Percentiles rank a stretch among this genome's conserved stretches.
These are phyloP conservation scores for Rubia tinctorum DNA, from an alignment of 305 asterid genomes.

Conservation along the genomic window DNA sequence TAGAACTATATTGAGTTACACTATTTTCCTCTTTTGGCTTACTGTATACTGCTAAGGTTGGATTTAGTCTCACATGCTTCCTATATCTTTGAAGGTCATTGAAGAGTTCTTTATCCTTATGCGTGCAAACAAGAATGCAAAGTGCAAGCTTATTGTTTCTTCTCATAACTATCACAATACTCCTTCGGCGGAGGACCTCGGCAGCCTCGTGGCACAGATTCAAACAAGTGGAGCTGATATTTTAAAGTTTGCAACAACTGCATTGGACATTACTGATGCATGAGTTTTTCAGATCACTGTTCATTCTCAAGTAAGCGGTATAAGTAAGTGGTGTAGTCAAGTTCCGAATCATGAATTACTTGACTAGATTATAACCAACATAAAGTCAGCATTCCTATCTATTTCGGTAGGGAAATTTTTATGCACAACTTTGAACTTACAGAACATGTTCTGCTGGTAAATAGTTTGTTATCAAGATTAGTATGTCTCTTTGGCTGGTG, in stretches of 20 bases:
- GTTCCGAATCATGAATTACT: background rate
- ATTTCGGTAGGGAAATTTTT: background rate
- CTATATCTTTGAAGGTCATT: constrained; percentile 46
- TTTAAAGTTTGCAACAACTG: constrained; percentile 92
- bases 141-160: constrained; percentile 84
- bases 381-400: background rate
- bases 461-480: background rate
- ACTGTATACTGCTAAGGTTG: background rate
- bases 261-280: constrained; percentile 74
- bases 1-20: background rate
- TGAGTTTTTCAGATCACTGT: constrained; percentile 84
- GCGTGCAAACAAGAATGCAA: constrained; percentile 54
- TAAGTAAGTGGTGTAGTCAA: constrained; percentile 22
- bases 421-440: background rate
- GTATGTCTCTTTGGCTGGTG: background rate
- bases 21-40: background rate
- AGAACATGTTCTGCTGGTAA: background rate
- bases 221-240: constrained; percentile 98
- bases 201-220: constrained; percentile 83
- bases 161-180: constrained; percentile 84
- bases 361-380: background rate
- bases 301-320: constrained; percentile 85
- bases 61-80: background rate
- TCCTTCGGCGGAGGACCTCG: constrained; percentile 79
- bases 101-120: constrained; percentile 60